Evolutionary conservation across 805 yeast genomes (phyloP).

Genomic region (Wickerhamiella nectarea): DNA sequence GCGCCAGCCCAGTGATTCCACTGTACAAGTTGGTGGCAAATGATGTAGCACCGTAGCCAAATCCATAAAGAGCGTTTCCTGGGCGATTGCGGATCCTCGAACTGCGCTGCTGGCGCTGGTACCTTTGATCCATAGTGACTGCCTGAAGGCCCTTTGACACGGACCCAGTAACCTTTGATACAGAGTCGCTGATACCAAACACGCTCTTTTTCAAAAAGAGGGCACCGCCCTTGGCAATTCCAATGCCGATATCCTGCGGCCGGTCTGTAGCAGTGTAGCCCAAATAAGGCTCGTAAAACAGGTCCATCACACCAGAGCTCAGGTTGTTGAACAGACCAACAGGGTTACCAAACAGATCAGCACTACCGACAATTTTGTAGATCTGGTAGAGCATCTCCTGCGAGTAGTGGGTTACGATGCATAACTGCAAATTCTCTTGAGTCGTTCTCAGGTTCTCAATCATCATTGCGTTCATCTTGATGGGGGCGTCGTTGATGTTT

Average conservation of each 20-base stretch:
- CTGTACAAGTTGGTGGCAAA: slow-evolving; percentile 75
- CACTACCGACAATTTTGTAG: slow-evolving; percentile 87
- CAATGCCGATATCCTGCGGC: slow-evolving; percentile 91
- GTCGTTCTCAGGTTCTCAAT: slow-evolving; percentile 87
- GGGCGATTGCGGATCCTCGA: slow-evolving; percentile 68
- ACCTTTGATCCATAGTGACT: slow-evolving; percentile 74
- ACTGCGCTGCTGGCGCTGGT: slow-evolving; percentile 68
- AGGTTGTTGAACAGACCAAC: slow-evolving; percentile 89
- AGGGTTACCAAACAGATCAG: slow-evolving; percentile 92
- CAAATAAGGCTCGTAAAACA: slow-evolving; percentile 93
- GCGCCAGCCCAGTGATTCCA: slow-evolving; percentile 81
- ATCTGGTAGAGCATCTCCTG: slow-evolving; percentile 86
- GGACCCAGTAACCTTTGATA: slow-evolving; percentile 86
- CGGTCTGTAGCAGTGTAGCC: slow-evolving; percentile 89
- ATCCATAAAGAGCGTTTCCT: slow-evolving; percentile 70
- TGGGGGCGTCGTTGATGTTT: slow-evolving; percentile 93
- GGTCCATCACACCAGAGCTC: slow-evolving; percentile 90
- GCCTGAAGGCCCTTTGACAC: slow-evolving; percentile 87
- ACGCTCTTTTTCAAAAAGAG: slow-evolving; percentile 90
- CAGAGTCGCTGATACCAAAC: slow-evolving; percentile 86
- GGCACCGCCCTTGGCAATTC: slow-evolving; percentile 89
- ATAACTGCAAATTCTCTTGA: slow-evolving; percentile 51
- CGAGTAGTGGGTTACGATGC: slow-evolving; percentile 71
- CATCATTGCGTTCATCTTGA: slow-evolving; percentile 70
- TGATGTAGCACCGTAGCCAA: slow-evolving; percentile 77